These are phyloP conservation scores for Backusella sp. DNA, from an alignment of 192 early-diverging fungal species.

Conservation along the genomic window DNA sequence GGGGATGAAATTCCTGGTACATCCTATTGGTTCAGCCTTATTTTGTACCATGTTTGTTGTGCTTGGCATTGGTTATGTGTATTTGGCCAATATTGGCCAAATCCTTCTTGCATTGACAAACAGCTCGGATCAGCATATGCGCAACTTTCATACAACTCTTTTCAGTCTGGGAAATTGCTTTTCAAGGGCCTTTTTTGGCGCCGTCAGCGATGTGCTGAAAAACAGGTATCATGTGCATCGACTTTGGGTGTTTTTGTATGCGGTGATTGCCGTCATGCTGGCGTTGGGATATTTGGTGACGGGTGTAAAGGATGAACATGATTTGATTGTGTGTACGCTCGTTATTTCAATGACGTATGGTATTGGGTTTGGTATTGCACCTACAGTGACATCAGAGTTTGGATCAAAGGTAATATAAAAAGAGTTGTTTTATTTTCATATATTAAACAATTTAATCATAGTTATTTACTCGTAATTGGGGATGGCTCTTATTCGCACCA, in stretches of 20 bases:
- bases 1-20: constrained; percentile 20
- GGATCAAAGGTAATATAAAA: constrained; percentile 19
- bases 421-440: neutral
- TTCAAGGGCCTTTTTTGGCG: constrained; percentile 29
- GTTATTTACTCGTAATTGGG: constrained; percentile 39
- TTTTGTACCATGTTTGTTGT: constrained; percentile 26
- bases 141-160: constrained; percentile 20
- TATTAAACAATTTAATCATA: neutral
- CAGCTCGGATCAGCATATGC: constrained; percentile 14
- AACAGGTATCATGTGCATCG: constrained; percentile 24
- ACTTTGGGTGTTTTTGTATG: constrained; percentile 28
- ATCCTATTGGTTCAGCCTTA: constrained; percentile 24
- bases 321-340: constrained; percentile 22
- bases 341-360: constrained; percentile 28
- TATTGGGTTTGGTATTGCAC: constrained; percentile 33
- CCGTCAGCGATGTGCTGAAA: constrained; percentile 26
- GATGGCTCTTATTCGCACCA: constrained; percentile 34
- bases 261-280: constrained; percentile 1
- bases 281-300: constrained; percentile 17
- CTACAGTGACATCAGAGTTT: constrained; percentile 31
- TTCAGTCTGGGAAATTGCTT: constrained; percentile 31
- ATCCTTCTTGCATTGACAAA: neutral
- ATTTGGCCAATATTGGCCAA: constrained; percentile 25
- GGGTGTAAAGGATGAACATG: neutral
- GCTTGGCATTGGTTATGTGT: constrained; percentile 29